phyloP scores from a whole-genome alignment of 169 alveolate genomes.

The Eimeria zaria region DNA sequence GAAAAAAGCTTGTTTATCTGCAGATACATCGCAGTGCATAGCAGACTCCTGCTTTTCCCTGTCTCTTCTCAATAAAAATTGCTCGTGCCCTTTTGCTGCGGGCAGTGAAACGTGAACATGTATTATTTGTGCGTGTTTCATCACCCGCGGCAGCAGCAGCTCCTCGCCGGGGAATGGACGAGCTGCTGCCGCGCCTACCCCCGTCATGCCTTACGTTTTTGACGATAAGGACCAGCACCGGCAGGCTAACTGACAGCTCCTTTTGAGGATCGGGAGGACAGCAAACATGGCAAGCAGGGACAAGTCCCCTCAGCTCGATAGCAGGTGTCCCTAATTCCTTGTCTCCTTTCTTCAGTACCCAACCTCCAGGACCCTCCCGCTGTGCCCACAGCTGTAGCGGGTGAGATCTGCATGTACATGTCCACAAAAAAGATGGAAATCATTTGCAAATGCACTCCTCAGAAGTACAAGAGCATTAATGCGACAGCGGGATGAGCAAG shows the following conservation, averaged over 20 bases:
- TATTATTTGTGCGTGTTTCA: neutral
- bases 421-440: neutral
- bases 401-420: slow-evolving; percentile 40
- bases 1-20: slow-evolving; percentile 97
- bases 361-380: slow-evolving; percentile 25
- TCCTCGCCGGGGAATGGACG: no score
- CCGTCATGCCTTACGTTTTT: slow-evolving; percentile 91
- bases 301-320: slow-evolving; percentile 83
- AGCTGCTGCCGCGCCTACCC: neutral
- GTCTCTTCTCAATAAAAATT: neutral
- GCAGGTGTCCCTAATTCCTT: slow-evolving; percentile 42
- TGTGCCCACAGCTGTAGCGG: slow-evolving; percentile 78
- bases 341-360: slow-evolving; percentile 35
- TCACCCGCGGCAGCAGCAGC: no score
- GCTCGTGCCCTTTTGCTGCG: neutral
- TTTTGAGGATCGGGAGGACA: slow-evolving; percentile 95
- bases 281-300: slow-evolving; percentile 93
- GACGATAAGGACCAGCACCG: slow-evolving; percentile 96
- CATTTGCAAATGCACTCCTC: neutral
- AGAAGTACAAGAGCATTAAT: neutral
- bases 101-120: neutral
- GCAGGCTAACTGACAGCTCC: slow-evolving; percentile 96
- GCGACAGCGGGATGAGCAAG: neutral
- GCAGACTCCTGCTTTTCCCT: neutral
- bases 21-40: slow-evolving; percentile 1